phyloP scores from a whole-genome alignment of 148 eudicot genomes.

The Chenopodium quinoa region DNA sequence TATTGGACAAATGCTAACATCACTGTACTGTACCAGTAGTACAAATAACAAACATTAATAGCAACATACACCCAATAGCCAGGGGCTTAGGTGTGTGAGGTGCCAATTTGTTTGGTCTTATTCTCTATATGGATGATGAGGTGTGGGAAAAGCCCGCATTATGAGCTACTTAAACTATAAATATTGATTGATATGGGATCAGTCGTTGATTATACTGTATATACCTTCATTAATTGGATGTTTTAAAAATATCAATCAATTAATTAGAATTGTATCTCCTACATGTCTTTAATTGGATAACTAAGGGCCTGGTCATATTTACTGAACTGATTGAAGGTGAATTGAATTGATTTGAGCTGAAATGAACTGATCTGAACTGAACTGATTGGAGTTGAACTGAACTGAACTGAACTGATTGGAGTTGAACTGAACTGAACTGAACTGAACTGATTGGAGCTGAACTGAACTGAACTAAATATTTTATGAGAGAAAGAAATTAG shows the following conservation, averaged over 20 bases:
- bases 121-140: slow-evolving; percentile 5
- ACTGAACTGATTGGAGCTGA: too few species aligned
- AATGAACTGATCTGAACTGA: too few species aligned
- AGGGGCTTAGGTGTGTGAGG: slow-evolving; percentile 16
- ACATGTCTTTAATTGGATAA: too few species aligned
- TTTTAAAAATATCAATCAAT: neutral
- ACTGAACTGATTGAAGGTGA: too few species aligned
- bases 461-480: too few species aligned
- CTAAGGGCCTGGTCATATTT: too few species aligned
- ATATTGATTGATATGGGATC: slow-evolving; percentile 5
- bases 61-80: slow-evolving; percentile 7
- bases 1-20: too few species aligned
- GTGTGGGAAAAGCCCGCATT: neutral
- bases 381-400: too few species aligned
- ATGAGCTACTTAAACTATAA: slow-evolving; percentile 2
- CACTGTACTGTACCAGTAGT: neutral
- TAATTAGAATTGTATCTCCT: neutral
- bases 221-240: neutral
- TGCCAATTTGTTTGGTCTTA: slow-evolving; percentile 12
- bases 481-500: too few species aligned
- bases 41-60: neutral
- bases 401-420: too few species aligned
- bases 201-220: neutral
- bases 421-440: too few species aligned
- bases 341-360: too few species aligned